Percentiles rank a stretch among this genome's conserved stretches.
phyloP scores from a whole-genome alignment of 192 early-diverging fungal genomes.

The Kickxella alabastrina region DNA sequence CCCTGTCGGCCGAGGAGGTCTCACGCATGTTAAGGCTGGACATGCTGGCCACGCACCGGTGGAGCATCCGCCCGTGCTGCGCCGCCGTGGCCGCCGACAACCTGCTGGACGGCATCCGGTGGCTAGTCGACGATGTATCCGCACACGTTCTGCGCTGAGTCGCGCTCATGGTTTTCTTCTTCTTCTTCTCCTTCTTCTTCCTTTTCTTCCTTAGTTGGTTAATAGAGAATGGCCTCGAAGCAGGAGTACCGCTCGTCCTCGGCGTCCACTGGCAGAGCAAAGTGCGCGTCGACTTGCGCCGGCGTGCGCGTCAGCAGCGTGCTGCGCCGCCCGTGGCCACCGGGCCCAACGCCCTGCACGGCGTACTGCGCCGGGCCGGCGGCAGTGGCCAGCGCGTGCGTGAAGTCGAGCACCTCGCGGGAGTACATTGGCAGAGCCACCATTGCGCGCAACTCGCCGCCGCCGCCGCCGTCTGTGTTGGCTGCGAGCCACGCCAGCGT shows the following conservation, averaged over 20 bases:
- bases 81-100: constrained; percentile 74
- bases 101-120: constrained; percentile 87
- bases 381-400: constrained; percentile 17
- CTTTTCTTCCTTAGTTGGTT: neutral
- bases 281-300: constrained; percentile 24
- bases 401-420: constrained; percentile 39
- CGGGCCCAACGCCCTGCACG: neutral
- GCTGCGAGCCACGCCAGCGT: constrained; percentile 21
- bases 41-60: constrained; percentile 81
- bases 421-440: constrained; percentile 42
- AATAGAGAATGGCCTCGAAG: constrained; percentile 31
- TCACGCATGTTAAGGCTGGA: constrained; percentile 66
- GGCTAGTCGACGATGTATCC: constrained; percentile 89
- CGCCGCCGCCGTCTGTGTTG: neutral
- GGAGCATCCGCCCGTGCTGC: constrained; percentile 89
- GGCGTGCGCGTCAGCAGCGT: constrained; percentile 37
- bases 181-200: neutral
- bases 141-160: constrained; percentile 61
- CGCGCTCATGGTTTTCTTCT: neutral
- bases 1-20: constrained; percentile 69
- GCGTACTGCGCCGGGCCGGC: constrained; percentile 37
- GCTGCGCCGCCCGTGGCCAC: constrained; percentile 5
- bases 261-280: constrained; percentile 7
- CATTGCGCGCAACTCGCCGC: constrained; percentile 1
- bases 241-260: constrained; percentile 12